These are phyloP conservation scores for Blastomyces gilchristii DNA, from an alignment of 2,329 filamentous ascomycete species.

Conservation along the genomic window DNA sequence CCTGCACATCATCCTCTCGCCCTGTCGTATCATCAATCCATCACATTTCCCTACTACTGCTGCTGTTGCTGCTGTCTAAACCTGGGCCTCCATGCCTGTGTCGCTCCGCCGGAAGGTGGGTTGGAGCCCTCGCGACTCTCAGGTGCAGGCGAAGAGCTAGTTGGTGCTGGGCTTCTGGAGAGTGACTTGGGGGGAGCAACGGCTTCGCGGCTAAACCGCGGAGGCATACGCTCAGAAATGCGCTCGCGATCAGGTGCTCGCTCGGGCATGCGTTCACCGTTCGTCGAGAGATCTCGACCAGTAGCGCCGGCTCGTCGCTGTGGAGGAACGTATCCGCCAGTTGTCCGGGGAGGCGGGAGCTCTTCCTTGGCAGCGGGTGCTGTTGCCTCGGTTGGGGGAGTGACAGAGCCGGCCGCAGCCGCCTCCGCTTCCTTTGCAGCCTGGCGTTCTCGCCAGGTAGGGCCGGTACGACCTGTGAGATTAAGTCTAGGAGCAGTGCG, in stretches of 20 bases:
- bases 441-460: slow-evolving; percentile 50
- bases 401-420: slow-evolving; percentile 18
- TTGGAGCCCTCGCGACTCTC: slow-evolving; percentile 9
- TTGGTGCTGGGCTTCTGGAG: slow-evolving; percentile 11
- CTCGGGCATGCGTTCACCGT: slow-evolving; percentile 6
- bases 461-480: slow-evolving; percentile 41
- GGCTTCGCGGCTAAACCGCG: slow-evolving; percentile 8
- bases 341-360: background rate
- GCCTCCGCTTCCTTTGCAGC: slow-evolving; percentile 38
- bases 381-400: slow-evolving; percentile 21
- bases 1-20: background rate
- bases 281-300: slow-evolving; percentile 12
- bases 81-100: slow-evolving; percentile 13
- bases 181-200: slow-evolving; percentile 7
- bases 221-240: background rate
- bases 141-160: slow-evolving; percentile 10
- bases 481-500: slow-evolving; percentile 46
- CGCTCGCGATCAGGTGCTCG: background rate
- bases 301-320: slow-evolving; percentile 10
- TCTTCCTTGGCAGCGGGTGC: slow-evolving; percentile 12
- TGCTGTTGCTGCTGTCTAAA: slow-evolving; percentile 12
- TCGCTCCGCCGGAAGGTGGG: slow-evolving; percentile 9
- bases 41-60: background rate
- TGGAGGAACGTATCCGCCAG: slow-evolving; percentile 14
- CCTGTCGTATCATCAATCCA: background rate